Evolutionary conservation across 2,329 filamentous ascomycete genomes (phyloP).

Genomic region (Aureobasidium sp.): DNA sequence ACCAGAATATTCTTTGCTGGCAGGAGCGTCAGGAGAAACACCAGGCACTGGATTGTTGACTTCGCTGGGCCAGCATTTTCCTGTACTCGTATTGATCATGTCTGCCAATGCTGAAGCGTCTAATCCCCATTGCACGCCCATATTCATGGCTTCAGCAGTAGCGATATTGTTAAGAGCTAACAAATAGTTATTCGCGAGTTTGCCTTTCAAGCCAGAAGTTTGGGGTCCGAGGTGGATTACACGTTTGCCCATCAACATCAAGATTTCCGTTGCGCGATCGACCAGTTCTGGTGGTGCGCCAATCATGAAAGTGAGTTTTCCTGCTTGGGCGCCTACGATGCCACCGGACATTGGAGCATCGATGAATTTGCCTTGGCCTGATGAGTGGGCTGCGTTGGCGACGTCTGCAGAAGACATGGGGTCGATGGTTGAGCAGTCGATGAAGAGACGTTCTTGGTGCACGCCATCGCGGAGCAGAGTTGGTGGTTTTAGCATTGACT

Average conservation of each 20-base stretch:
- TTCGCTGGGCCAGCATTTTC: constrained; percentile 93
- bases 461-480: constrained; percentile 44
- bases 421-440: constrained; percentile 96
- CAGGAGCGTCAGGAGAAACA: constrained; percentile 69
- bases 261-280: constrained; percentile 57
- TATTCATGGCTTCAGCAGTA: constrained; percentile 60
- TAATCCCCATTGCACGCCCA: constrained; percentile 57
- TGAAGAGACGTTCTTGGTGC: constrained; percentile 65
- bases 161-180: constrained; percentile 86
- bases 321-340: constrained; percentile 81
- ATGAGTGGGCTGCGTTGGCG: constrained; percentile 60
- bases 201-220: constrained; percentile 79
- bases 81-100: constrained; percentile 89
- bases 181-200: constrained; percentile 96
- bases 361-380: constrained; percentile 68
- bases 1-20: constrained; percentile 60
- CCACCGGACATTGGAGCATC: constrained; percentile 97
- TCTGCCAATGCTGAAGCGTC: constrained; percentile 64
- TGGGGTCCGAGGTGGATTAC: constrained; percentile 81
- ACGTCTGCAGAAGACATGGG: constrained; percentile 75
- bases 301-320: constrained; percentile 92
- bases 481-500: constrained; percentile 60
- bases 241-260: constrained; percentile 77
- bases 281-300: constrained; percentile 60
- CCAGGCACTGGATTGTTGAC: constrained; percentile 91